Base-by-base conservation (phyloP, 345 rosid genomes). In the Heritiera fomes region DNA sequence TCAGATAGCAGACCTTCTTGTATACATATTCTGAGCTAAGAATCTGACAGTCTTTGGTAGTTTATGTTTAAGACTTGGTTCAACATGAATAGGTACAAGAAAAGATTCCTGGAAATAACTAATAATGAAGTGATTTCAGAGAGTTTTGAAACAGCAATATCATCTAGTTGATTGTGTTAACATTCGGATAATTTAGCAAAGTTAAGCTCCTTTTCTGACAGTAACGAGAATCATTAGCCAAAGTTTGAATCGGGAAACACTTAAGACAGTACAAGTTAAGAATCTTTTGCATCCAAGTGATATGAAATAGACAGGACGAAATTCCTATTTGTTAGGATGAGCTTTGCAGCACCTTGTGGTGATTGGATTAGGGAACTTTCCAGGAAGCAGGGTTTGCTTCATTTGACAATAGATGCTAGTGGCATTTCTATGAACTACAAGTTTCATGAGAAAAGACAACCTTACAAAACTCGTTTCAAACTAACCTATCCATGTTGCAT, bases 381-480 rank as follows among this genome's bases (percentile, higher is more conserved):
- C 41, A 28, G 74, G 74, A 70, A 70, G 74, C 41, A 70, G n/a
- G 71, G 71, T 67, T 32, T 41, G 71, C 52, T 67, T 67, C 72
- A 11, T 67, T 67, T n/a, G 15, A n/a, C 9, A 45, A 67, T 43
- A 43, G 7, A 52, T 67, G 28, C 12, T 41, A 8, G 23, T 66
- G 8, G 13, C 34, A 6, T 6, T 13, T 47, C 12, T 47, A 6
- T 43, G 8, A 43, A 5, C 15, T n/a, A 10, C 52, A 67, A 70
- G 56, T 47, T 46, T 46, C 14, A 47, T 20, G 18, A 68, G n/a
- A 7, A 20, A 45, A n/a, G 18, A 11, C 40, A 47, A 20, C 56
- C 40, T 69, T 46, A 10, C 1, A 43, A 41, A 43, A 43, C 45
- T 41, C 45, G 7, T 41, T 41, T 41, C 45, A 41, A 41, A 41